Conservation (phyloP, 768 basidiomycete genomes). For the Psilocybe cyanescens region DNA sequence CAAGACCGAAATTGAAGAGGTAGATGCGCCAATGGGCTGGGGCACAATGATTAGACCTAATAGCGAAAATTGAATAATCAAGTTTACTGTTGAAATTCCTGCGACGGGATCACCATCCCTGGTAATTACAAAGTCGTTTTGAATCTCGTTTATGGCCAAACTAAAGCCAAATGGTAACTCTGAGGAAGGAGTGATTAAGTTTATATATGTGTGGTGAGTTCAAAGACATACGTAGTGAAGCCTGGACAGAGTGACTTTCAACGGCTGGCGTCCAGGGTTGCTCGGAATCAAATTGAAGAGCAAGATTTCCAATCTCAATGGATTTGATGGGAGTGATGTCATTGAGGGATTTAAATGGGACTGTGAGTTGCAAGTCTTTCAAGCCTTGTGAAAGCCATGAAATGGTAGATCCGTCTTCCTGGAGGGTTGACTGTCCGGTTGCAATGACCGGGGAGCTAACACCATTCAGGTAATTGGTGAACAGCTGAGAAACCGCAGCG, state of each 20-base stretch:
- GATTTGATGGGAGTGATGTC: constrained; percentile 66
- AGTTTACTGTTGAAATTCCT: constrained; percentile 57
- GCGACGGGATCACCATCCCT: constrained; percentile 56
- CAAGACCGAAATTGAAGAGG: constrained; percentile 58
- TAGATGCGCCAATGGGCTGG: constrained; percentile 66
- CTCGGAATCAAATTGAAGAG: constrained; percentile 55
- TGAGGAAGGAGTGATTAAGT: constrained; percentile 24
- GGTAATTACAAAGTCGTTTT: constrained; percentile 67
- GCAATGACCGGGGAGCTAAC: constrained; percentile 62
- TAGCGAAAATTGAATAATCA: background rate
- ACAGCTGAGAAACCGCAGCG: constrained; percentile 58
- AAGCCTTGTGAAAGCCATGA: constrained; percentile 73
- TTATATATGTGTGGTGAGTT: constrained; percentile 1
- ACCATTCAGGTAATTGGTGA: constrained; percentile 75
- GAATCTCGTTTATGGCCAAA: constrained; percentile 59
- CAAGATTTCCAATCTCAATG: constrained; percentile 66
- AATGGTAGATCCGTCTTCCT: constrained; percentile 56
- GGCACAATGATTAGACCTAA: background rate
- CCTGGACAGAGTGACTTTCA: constrained; percentile 61
- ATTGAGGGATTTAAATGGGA: constrained; percentile 57
- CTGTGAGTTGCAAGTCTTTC: constrained; percentile 55
- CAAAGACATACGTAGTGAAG: constrained; percentile 46
- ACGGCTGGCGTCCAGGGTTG: constrained; percentile 62
- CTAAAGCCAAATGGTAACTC: constrained; percentile 76
- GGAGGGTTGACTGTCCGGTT: constrained; percentile 59